A percentile compares a stretch with the other conserved stretches of the same genome.
phyloP scores from a whole-genome alignment of 345 rosid genomes.

The Euphorbia tirucalli region DNA sequence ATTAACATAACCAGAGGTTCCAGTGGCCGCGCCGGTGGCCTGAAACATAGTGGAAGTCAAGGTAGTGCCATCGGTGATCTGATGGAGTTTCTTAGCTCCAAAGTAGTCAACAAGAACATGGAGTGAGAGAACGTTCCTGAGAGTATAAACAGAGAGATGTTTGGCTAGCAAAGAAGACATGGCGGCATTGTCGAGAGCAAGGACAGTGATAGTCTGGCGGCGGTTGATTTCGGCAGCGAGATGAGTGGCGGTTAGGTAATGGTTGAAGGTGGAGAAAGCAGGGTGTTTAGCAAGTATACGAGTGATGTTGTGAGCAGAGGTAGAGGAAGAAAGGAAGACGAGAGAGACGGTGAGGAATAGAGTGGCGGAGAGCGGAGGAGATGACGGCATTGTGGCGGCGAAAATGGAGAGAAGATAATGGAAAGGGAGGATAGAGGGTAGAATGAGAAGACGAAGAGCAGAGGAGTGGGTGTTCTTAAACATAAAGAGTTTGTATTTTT shows the following conservation, averaged over 20 bases:
- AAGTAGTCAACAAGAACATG: constrained; percentile 37
- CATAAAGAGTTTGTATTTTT: constrained; percentile 15
- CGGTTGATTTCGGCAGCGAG: constrained; percentile 37
- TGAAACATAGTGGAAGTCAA: constrained; percentile 33
- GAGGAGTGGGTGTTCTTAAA: background rate
- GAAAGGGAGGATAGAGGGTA: background rate
- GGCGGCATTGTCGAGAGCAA: constrained; percentile 35
- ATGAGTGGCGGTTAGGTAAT: constrained; percentile 32
- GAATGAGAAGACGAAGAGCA: constrained; percentile 7
- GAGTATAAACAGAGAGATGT: constrained; percentile 20
- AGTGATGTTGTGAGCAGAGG: constrained; percentile 30
- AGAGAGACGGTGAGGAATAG: constrained; percentile 7
- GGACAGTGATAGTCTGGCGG: constrained; percentile 33
- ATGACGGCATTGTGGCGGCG: constrained; percentile 26
- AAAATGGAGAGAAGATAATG: background rate
- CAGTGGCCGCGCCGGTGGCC: constrained; percentile 31
- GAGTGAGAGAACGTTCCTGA: constrained; percentile 27
- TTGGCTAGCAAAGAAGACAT: constrained; percentile 22
- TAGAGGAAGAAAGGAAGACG: constrained; percentile 17
- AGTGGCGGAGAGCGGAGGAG: constrained; percentile 20
- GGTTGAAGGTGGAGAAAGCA: constrained; percentile 33
- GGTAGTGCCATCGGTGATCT: constrained; percentile 23
- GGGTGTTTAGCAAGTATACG: constrained; percentile 33
- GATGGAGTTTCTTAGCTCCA: constrained; percentile 35
- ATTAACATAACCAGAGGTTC: constrained; percentile 30